A percentile compares a stretch with the other conserved stretches of the same genome.
Conservation (phyloP, 192 early-diverging fungal genomes). For the Obelidium mucronatum region DNA sequence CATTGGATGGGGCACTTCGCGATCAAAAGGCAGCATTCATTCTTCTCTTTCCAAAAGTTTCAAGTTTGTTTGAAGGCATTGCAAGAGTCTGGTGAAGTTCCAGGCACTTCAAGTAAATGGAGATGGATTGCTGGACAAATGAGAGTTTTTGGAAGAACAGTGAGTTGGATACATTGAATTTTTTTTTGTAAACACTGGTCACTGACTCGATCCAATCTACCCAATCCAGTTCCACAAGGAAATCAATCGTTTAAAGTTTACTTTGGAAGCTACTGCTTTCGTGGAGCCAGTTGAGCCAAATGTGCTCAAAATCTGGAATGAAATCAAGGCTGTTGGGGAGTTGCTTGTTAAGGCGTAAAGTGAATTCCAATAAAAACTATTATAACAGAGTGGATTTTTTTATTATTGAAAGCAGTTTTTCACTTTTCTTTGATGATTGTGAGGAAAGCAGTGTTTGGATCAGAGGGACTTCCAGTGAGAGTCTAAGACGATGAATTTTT, state of each 20-base stretch:
- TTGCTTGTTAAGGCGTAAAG: conserved; percentile 22
- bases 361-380: too few relatives aligned
- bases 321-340: conserved; percentile 45
- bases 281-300: conserved; percentile 50
- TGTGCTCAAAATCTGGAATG: conserved; percentile 56
- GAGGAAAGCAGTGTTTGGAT: too few relatives aligned
- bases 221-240: conserved; percentile 66
- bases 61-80: conserved; percentile 42
- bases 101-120: conserved; percentile 43
- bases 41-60: conserved; percentile 66
- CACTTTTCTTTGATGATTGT: too few relatives aligned
- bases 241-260: conserved; percentile 59
- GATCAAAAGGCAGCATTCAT: conserved; percentile 88
- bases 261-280: conserved; percentile 68
- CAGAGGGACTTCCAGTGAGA: too few relatives aligned
- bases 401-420: too few relatives aligned
- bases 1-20: conserved; percentile 68
- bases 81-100: conserved; percentile 29
- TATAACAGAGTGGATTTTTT: too few relatives aligned
- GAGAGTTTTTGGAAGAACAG: conserved; percentile 67
- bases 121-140: conserved; percentile 72
- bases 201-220: too few relatives aligned
- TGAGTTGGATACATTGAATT: conserved; percentile 49
- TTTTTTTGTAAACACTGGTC: too few relatives aligned
- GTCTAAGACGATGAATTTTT: too few relatives aligned